phyloP scores from a whole-genome alignment of 257 asterid genomes.

The Knoxia roxburghii region DNA sequence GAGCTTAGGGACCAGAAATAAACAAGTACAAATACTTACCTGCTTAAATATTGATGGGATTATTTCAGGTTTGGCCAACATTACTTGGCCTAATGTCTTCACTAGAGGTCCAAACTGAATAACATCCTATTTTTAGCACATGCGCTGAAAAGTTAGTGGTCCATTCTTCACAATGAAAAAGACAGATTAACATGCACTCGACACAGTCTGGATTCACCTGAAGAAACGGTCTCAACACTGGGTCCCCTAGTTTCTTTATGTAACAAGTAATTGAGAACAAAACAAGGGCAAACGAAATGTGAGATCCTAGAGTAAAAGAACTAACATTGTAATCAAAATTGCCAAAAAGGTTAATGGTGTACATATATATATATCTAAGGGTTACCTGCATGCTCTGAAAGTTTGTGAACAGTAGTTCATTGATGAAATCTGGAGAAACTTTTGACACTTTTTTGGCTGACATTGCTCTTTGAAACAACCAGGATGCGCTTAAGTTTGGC shows the following conservation, averaged over 20 bases:
- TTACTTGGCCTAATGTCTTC: slow-evolving; percentile 77
- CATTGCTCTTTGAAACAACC: slow-evolving; percentile 98
- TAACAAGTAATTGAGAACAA: slow-evolving; percentile 1
- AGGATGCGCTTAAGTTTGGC: slow-evolving; percentile 92
- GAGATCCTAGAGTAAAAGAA: not conserved
- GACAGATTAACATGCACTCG: not conserved
- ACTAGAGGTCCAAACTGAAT: slow-evolving; percentile 92
- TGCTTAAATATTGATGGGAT: slow-evolving; percentile 79
- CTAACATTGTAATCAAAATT: not conserved
- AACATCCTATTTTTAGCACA: slow-evolving; percentile 59
- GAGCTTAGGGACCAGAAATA: not conserved
- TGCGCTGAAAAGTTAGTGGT: not conserved
- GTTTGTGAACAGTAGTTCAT: slow-evolving; percentile 77
- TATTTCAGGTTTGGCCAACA: slow-evolving; percentile 62
- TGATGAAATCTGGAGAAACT: slow-evolving; percentile 67
- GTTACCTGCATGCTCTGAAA: slow-evolving; percentile 88
- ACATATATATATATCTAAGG: not conserved
- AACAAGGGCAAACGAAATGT: not conserved
- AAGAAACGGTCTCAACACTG: slow-evolving; percentile 94
- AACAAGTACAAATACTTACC: slow-evolving; percentile 28
- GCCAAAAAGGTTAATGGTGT: not conserved
- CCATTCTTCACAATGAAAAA: slow-evolving; percentile 14
- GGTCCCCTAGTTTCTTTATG: slow-evolving; percentile 79
- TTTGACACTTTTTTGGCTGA: slow-evolving; percentile 67
- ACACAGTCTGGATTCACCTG: slow-evolving; percentile 44